Base-by-base conservation (phyloP, 2,329 filamentous ascomycete species). In the Aureobasidium sp. region DNA sequence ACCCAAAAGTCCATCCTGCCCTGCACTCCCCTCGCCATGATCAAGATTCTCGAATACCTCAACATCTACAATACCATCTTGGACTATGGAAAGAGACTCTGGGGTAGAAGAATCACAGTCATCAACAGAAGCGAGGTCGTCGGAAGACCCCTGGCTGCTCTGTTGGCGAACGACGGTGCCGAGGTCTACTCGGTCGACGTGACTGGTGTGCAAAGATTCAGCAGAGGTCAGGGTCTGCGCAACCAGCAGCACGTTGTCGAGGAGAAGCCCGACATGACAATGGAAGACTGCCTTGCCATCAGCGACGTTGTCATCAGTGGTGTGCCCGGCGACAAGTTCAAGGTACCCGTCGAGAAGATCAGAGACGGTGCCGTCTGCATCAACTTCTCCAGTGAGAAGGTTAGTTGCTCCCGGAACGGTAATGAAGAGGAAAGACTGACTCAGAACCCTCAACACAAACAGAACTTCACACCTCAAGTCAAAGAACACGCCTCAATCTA, bases 401-500 rank as follows among this genome's bases (percentile, higher is more conserved):
- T 84, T 70, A 63, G 75, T 58, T 7, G 6, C 7, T 9, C 39
- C 50, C 15, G 27, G 27, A 53, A 24, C 15, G 31, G n/a, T 53
- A 49, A 29, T n/a, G n/a, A 24, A 7, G 27, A 11, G 11, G 29
- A 19, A 27, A 35, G 15, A 27, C 27, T 60, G 19, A 60, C 22
- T 12, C 1, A 11, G 8, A 29, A 4, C 9, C 3, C 15, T 17
- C 22, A 29, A 24, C 22, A 59, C 31, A 2, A 48, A 52, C 68
- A 84, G 79, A 97, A 99, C 77, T 97, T 97, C 75, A 87, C 87
- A 64, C 86, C 88, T 0, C 89, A 89, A 52, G 86, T 97, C 67
- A 97, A 96, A 78, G 89, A 97, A 74, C 96, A 92, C 79, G 94
- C 94, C 1, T 91, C 91, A 5, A 96, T 99, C 70, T 99, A 97